A percentile compares a stretch with the other conserved stretches of the same genome.
Evolutionary conservation across 352 stramenopile genomes (phyloP).

Genomic region (Phytopythium cucurbitacearum): DNA sequence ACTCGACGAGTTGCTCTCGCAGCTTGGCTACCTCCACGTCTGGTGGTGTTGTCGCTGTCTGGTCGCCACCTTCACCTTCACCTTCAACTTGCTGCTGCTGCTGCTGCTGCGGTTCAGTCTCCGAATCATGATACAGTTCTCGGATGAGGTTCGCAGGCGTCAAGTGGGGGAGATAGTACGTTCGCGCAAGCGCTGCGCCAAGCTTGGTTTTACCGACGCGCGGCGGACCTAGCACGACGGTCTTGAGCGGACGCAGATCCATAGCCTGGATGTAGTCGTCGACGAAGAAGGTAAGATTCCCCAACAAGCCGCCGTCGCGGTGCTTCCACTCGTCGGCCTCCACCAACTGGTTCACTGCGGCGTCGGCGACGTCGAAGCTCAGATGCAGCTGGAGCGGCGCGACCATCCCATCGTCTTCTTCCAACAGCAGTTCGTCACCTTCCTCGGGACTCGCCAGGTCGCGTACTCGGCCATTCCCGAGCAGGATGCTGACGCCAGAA

Average conservation of each 20-base stretch:
- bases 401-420: slow-evolving; percentile 53
- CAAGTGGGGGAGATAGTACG: slow-evolving; percentile 72
- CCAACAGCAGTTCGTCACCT: slow-evolving; percentile 49
- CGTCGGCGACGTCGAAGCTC: slow-evolving; percentile 52
- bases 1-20: slow-evolving; percentile 31
- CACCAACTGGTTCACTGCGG: slow-evolving; percentile 51
- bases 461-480: slow-evolving; percentile 44
- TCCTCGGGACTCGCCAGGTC: slow-evolving; percentile 32
- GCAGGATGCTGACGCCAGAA: slow-evolving; percentile 46
- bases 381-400: slow-evolving; percentile 69
- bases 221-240: slow-evolving; percentile 65
- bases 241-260: slow-evolving; percentile 69
- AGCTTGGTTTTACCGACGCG: slow-evolving; percentile 63
- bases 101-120: slow-evolving; percentile 1
- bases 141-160: slow-evolving; percentile 38
- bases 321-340: slow-evolving; percentile 65
- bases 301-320: slow-evolving; percentile 50
- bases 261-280: slow-evolving; percentile 71
- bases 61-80: slow-evolving; percentile 1
- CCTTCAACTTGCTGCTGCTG: slow-evolving; percentile 7
- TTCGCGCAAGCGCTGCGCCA: slow-evolving; percentile 41
- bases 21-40: slow-evolving; percentile 24
- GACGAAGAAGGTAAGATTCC: slow-evolving; percentile 61
- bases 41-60: slow-evolving; percentile 8
- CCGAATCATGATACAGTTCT: slow-evolving; percentile 27